A percentile compares a stretch with the other conserved stretches of the same genome.
Evolutionary conservation across 495 filamentous ascomycete genomes (phyloP).

Genomic region (Ascobolus immersus): DNA sequence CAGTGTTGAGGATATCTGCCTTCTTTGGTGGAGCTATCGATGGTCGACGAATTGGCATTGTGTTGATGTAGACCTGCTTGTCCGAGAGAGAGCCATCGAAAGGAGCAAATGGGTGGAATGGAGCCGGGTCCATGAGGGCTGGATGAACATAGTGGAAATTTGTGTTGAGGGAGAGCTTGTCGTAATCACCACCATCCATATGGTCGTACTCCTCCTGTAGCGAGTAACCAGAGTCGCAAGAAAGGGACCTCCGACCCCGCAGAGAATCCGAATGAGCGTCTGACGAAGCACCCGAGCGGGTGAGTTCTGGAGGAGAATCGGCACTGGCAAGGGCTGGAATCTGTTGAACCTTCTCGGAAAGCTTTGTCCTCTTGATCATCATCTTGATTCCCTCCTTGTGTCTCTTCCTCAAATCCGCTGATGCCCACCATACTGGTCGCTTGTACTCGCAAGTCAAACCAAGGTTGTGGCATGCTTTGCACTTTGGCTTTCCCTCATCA

Average conservation of each 20-base stretch:
- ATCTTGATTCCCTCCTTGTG: constrained; percentile 92
- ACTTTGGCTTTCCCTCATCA: constrained; percentile 69
- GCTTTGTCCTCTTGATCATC: constrained; percentile 90
- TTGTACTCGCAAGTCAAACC: constrained; percentile 81
- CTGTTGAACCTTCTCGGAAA: constrained; percentile 49
- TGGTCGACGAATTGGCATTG: constrained; percentile 27
- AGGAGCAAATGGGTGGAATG: constrained; percentile 34
- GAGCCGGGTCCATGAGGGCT: constrained; percentile 25
- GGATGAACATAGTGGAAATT: constrained; percentile 34
- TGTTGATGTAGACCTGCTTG: constrained; percentile 71
- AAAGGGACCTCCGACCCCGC: constrained; percentile 40
- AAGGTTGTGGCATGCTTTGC: constrained; percentile 72
- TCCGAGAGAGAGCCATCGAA: too few species aligned
- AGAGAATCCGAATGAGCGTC: constrained; percentile 17
- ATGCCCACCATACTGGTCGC: constrained; percentile 90
- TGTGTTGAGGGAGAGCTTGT: constrained; percentile 36
- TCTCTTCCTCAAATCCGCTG: constrained; percentile 51
- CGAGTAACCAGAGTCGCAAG: constrained; percentile 50
- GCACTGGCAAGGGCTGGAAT: constrained; percentile 26
- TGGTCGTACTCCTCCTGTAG: constrained; percentile 22
- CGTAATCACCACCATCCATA: constrained; percentile 10
- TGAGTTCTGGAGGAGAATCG: constrained; percentile 50
- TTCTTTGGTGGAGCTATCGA: too few species aligned
- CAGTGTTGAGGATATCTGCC: too few species aligned
- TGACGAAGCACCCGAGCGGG: constrained; percentile 57